Conservation (phyloP, 23 red algal species). For the Gracilaria gracilis region DNA sequence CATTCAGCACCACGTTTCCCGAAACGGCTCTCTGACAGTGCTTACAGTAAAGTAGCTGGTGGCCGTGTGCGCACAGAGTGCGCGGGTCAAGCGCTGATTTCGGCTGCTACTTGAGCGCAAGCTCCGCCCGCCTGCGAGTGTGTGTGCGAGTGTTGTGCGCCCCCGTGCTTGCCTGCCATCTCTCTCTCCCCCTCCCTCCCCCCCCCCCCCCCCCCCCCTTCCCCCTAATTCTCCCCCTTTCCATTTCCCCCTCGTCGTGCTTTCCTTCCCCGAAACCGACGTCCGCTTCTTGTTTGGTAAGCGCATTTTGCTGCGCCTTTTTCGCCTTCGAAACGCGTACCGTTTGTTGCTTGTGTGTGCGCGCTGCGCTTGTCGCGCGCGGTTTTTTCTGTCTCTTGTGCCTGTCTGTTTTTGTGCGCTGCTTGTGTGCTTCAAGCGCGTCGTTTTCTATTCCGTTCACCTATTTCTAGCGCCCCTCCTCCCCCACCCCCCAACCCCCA, state of each 20-base stretch:
- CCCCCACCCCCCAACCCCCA: constrained; percentile 3
- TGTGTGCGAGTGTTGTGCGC: no score
- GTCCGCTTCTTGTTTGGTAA: no score
- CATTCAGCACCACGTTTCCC: background rate
- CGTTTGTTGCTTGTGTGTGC: background rate
- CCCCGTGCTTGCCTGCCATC: no score
- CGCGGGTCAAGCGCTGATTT: constrained; percentile 13
- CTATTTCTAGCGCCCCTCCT: background rate
- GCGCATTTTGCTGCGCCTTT: no score
- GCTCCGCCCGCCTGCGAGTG: background rate
- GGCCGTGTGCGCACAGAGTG: no score
- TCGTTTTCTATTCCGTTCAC: no score
- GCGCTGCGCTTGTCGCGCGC: background rate
- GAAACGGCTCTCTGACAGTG: background rate
- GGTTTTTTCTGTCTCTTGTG: background rate
- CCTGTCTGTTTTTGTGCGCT: no score
- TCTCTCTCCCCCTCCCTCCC: background rate
- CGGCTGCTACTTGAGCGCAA: background rate
- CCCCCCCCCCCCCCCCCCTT: background rate
- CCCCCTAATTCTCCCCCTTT: no score
- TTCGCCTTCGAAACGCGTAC: no score
- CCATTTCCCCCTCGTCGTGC: no score
- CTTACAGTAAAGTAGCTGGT: background rate
- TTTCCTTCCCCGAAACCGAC: no score
- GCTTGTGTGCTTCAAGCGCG: no score